Percentiles rank a stretch among this genome's conserved stretches.
Conservation (phyloP, 1,139 yeast genomes). For the Meyerozyma carpophila region DNA sequence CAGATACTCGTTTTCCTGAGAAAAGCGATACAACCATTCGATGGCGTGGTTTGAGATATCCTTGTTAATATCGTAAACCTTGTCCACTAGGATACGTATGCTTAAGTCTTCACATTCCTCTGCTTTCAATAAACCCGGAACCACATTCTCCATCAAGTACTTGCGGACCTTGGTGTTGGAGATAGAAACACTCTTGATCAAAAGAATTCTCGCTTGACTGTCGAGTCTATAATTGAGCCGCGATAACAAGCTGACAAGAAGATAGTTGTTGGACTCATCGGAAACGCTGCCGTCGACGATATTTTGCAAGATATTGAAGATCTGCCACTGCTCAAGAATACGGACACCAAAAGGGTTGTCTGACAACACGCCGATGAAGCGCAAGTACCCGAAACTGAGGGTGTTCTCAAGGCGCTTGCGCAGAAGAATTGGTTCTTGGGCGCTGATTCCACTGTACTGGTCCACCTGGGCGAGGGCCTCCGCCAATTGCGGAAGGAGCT, state of each 20-base stretch:
- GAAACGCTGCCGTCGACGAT: slow-evolving; percentile 50
- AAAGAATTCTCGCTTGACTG: slow-evolving; percentile 62
- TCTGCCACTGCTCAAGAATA: slow-evolving; percentile 74
- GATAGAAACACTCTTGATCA: slow-evolving; percentile 60
- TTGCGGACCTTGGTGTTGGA: slow-evolving; percentile 49
- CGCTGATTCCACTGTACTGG: slow-evolving; percentile 69
- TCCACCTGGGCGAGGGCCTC: slow-evolving; percentile 85
- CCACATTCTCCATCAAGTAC: slow-evolving; percentile 51
- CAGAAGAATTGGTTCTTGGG: slow-evolving; percentile 71
- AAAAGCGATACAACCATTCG: slow-evolving; percentile 12
- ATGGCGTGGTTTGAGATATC: slow-evolving; percentile 53
- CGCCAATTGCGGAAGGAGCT: slow-evolving; percentile 78
- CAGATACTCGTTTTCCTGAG: slow-evolving; percentile 8
- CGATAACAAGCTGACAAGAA: slow-evolving; percentile 53
- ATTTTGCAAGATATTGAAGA: slow-evolving; percentile 75
- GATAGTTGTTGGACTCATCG: slow-evolving; percentile 39
- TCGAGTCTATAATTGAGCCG: slow-evolving; percentile 58
- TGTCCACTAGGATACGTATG: slow-evolving; percentile 53
- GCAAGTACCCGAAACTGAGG: slow-evolving; percentile 70
- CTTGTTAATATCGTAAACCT: slow-evolving; percentile 61
- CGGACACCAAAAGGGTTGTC: slow-evolving; percentile 55
- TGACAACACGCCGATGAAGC: slow-evolving; percentile 70
- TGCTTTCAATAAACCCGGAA: slow-evolving; percentile 32
- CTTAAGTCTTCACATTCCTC: slow-evolving; percentile 33
- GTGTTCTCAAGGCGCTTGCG: slow-evolving; percentile 56